These are phyloP conservation scores for Sphagnum fallax DNA, from an alignment of 228 moss, liverwort and hornwort genomes.

Conservation along the genomic window DNA sequence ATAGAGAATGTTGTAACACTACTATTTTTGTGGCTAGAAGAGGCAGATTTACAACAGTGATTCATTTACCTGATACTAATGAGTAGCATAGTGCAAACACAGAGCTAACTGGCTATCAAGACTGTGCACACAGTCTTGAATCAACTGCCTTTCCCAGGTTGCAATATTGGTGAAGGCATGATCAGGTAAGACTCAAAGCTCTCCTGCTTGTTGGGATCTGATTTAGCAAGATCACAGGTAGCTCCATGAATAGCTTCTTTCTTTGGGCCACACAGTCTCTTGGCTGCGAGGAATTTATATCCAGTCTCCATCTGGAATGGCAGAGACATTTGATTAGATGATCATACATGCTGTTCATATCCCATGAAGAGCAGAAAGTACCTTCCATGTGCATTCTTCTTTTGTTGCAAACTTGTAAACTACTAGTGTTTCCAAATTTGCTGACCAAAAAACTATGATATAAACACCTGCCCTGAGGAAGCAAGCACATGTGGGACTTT, in stretches of 20 bases:
- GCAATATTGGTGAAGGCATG: slow-evolving; percentile 12
- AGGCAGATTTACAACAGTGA: no score
- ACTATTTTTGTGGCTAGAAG: no score
- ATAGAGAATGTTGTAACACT: no score
- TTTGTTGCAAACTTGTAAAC: no score
- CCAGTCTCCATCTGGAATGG: slow-evolving; percentile 8
- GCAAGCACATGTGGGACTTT: no score
- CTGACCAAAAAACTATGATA: no score
- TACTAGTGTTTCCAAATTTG: no score
- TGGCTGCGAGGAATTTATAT: slow-evolving; percentile 9
- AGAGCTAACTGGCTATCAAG: neutral
- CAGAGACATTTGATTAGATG: neutral
- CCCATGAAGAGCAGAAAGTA: no score
- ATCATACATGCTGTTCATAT: no score
- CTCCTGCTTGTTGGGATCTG: slow-evolving; percentile 5
- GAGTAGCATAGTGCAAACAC: neutral
- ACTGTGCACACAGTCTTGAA: slow-evolving; percentile 11
- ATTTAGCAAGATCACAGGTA: slow-evolving; percentile 16
- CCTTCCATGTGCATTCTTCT: no score
- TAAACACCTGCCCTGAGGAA: no score
- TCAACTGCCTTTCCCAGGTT: slow-evolving; percentile 16
- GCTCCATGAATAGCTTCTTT: slow-evolving; percentile 23
- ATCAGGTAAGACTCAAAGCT: slow-evolving; percentile 6
- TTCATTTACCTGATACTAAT: no score
- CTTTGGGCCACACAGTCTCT: slow-evolving; percentile 20